These are phyloP conservation scores for Apophysomyces ossiformis DNA, from an alignment of 371 early-diverging fungal species.

Conservation along the genomic window DNA sequence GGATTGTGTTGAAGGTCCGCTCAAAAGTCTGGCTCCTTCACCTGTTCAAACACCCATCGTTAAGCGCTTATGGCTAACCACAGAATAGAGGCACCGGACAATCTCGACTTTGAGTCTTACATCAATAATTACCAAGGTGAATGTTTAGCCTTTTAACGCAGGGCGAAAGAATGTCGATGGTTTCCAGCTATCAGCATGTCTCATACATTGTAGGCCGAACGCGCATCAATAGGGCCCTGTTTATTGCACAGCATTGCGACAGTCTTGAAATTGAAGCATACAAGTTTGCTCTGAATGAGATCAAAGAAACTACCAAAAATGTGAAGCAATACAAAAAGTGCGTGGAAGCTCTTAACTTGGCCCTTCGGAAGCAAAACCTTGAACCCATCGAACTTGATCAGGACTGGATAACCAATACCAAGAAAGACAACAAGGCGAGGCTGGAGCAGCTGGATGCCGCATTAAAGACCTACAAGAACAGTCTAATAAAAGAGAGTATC, in stretches of 20 bases:
- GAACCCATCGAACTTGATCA: slow-evolving; percentile 39
- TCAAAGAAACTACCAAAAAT: slow-evolving; percentile 59
- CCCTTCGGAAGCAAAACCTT: slow-evolving; percentile 39
- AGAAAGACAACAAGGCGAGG: slow-evolving; percentile 42
- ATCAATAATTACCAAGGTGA: slow-evolving; percentile 70
- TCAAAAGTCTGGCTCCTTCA: background rate
- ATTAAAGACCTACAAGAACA: slow-evolving; percentile 73
- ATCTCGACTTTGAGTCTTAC: slow-evolving; percentile 74
- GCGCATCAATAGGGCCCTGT: slow-evolving; percentile 72
- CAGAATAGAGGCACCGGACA: slow-evolving; percentile 49
- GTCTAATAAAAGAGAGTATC: slow-evolving; percentile 81
- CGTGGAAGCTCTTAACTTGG: slow-evolving; percentile 58
- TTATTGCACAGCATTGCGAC: slow-evolving; percentile 78
- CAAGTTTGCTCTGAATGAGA: slow-evolving; percentile 62
- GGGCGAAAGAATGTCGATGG: background rate
- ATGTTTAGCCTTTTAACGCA: background rate
- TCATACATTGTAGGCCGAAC: slow-evolving; percentile 56
- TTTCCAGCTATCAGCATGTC: too few relatives aligned
- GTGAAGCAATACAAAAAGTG: slow-evolving; percentile 53
- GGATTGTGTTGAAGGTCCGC: background rate
- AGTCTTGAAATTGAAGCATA: slow-evolving; percentile 71
- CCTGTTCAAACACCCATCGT: background rate
- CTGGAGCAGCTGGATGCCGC: slow-evolving; percentile 73
- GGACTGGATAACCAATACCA: slow-evolving; percentile 69
- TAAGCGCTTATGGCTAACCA: slow-evolving; percentile 14